These are phyloP conservation scores for Xanthoconium separans DNA, from an alignment of 1,284 basidiomycete genomes.

Conservation along the genomic window DNA sequence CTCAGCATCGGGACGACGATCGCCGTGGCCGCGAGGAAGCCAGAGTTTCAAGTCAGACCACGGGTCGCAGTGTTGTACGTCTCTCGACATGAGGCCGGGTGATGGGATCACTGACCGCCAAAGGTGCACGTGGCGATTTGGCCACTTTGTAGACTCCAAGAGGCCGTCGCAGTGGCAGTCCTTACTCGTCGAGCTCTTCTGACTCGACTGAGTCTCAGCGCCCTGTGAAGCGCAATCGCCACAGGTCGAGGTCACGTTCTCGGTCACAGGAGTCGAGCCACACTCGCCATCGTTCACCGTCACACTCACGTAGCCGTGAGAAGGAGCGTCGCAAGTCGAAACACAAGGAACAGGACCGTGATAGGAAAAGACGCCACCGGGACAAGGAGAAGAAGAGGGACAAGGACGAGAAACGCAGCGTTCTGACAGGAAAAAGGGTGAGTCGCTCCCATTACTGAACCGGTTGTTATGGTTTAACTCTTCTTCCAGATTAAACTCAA, in stretches of 20 bases:
- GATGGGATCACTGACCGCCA: slow-evolving; percentile 20
- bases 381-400: slow-evolving; percentile 37
- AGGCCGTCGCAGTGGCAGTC: slow-evolving; percentile 16
- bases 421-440: slow-evolving; percentile 58
- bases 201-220: slow-evolving; percentile 14
- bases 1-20: slow-evolving; percentile 12
- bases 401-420: slow-evolving; percentile 43
- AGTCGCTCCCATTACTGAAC: not conserved
- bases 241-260: slow-evolving; percentile 20
- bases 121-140: slow-evolving; percentile 20
- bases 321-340: slow-evolving; percentile 21
- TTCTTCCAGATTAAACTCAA: slow-evolving; percentile 53
- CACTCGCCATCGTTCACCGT: slow-evolving; percentile 14
- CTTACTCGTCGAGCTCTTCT: slow-evolving; percentile 11
- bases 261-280: slow-evolving; percentile 16
- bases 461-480: not conserved
- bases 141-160: slow-evolving; percentile 21
- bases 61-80: slow-evolving; percentile 34
- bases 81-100: not conserved
- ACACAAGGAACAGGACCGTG: slow-evolving; percentile 25
- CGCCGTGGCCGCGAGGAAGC: not conserved
- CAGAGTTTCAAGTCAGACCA: slow-evolving; percentile 4
- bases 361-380: slow-evolving; percentile 34
- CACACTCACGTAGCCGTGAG: slow-evolving; percentile 24
- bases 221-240: slow-evolving; percentile 9